phyloP scores from a whole-genome alignment of 2,329 filamentous ascomycete genomes.

The Nigrograna mackinnonii region DNA sequence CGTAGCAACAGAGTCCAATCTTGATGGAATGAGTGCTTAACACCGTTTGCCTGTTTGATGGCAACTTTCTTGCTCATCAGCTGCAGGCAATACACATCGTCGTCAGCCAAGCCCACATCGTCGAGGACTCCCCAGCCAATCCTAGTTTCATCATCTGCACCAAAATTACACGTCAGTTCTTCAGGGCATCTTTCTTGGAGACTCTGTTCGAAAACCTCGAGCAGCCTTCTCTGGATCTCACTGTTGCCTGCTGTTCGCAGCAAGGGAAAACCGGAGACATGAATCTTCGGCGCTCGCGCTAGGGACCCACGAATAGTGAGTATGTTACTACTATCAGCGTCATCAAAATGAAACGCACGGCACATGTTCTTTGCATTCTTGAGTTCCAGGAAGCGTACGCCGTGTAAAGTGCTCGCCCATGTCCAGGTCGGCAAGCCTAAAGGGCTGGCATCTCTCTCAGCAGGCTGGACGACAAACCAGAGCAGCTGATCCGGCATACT shows the following conservation, averaged over 20 bases:
- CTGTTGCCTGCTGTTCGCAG: background rate
- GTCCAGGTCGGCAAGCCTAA: conserved; percentile 20
- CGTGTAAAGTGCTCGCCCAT: conserved; percentile 21
- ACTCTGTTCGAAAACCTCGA: background rate
- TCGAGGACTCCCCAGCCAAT: conserved; percentile 19
- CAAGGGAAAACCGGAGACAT: background rate
- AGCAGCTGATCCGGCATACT: conserved; percentile 22
- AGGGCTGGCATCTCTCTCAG: conserved; percentile 9
- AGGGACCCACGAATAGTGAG: conserved; percentile 11
- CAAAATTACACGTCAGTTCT: conserved; percentile 4
- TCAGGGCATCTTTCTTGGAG: conserved; percentile 1
- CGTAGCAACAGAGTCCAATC: conserved; percentile 16
- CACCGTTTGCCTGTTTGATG: background rate
- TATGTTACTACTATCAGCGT: conserved; percentile 4
- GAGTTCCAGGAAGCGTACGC: conserved; percentile 20
- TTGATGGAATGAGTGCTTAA: conserved; percentile 5
- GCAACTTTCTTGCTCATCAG: conserved; percentile 11
- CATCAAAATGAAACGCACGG: conserved; percentile 14
- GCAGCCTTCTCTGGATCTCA: background rate
- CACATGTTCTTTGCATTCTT: conserved; percentile 19
- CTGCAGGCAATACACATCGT: conserved; percentile 10
- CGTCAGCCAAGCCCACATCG: conserved; percentile 3
- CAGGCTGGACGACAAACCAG: conserved; percentile 17
- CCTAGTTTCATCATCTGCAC: conserved; percentile 2
- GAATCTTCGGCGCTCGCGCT: conserved; percentile 6